Evolutionary conservation across 768 basidiomycete species (phyloP).

Genomic region (Hemileccinum rubropunctum): DNA sequence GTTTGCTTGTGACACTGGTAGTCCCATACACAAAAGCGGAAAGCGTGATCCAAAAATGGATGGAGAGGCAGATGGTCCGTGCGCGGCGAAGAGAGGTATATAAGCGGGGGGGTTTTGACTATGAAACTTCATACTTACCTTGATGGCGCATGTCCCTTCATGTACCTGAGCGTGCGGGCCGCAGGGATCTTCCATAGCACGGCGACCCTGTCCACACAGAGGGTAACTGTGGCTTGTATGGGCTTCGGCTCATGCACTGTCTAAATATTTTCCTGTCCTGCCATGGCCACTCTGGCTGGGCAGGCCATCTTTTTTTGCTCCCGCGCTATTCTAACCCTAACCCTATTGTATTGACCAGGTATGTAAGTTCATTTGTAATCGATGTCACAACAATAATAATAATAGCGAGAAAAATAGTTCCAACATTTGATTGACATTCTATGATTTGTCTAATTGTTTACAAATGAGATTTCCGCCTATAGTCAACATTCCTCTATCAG

Average conservation of each 20-base stretch:
- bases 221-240: conserved; percentile 59
- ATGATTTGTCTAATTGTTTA: background rate
- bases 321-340: conserved; percentile 43
- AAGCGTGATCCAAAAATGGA: background rate
- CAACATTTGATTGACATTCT: too few relatives aligned
- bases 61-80: conserved; percentile 25
- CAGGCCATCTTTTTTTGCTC: conserved; percentile 44
- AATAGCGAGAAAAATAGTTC: too few relatives aligned
- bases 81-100: conserved; percentile 27
- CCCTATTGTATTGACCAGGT: too few relatives aligned
- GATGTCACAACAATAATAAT: too few relatives aligned
- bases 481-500: too few relatives aligned
- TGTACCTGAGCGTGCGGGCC: conserved; percentile 49
- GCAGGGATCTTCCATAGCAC: conserved; percentile 60
- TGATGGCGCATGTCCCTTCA: conserved; percentile 55
- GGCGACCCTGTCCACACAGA: conserved; percentile 69
- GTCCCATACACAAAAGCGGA: too few relatives aligned
- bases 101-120: conserved; percentile 8
- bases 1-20: too few relatives aligned
- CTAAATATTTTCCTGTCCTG: conserved; percentile 72
- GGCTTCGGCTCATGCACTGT: conserved; percentile 69
- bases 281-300: conserved; percentile 63
- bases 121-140: conserved; percentile 50
- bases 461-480: too few relatives aligned
- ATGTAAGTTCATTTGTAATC: too few relatives aligned